Percentiles rank a stretch among this genome's conserved stretches.
Conservation (phyloP, 2,329 filamentous ascomycete genomes). For the Cordyceps cateniannulata region DNA sequence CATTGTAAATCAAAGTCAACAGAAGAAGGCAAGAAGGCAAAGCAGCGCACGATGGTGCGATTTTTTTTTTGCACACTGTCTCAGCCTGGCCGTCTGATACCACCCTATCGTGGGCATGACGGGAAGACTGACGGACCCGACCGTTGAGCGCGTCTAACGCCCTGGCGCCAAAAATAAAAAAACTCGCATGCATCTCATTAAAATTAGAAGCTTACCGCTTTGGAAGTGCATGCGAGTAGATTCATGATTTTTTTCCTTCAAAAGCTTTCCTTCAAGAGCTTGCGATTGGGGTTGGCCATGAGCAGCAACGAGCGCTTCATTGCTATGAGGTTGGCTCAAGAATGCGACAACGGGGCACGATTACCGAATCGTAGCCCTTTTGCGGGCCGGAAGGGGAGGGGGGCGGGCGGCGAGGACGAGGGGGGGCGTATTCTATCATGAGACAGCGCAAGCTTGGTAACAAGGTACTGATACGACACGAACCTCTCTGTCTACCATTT, state of each 20-base stretch:
- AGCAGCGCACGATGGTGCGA: too few species aligned
- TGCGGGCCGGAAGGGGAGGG: slow-evolving; percentile 4
- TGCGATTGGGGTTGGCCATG: too few species aligned
- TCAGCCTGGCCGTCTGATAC: background rate
- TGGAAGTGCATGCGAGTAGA: too few species aligned
- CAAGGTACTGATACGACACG: background rate
- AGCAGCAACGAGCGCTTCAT: background rate
- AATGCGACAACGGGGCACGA: slow-evolving; percentile 13
- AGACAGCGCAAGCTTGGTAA: background rate
- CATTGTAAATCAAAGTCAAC: background rate
- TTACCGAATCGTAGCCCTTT: slow-evolving; percentile 13
- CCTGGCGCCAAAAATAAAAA: background rate
- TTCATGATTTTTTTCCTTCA: too few species aligned
- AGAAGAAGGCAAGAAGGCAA: background rate
- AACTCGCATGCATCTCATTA: background rate
- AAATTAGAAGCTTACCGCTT: too few species aligned
- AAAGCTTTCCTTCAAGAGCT: too few species aligned
- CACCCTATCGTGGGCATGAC: background rate
- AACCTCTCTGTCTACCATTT: background rate
- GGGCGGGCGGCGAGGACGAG: background rate
- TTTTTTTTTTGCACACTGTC: background rate
- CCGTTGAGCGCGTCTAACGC: background rate
- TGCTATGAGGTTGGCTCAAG: slow-evolving; percentile 9
- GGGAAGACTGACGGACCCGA: background rate
- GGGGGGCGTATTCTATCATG: slow-evolving; percentile 1